Evolutionary conservation across 2,329 filamentous ascomycete species (phyloP), one percentile per base, ranked within the genome.

Genomic region (Knoxdaviesia capensis): DNA sequence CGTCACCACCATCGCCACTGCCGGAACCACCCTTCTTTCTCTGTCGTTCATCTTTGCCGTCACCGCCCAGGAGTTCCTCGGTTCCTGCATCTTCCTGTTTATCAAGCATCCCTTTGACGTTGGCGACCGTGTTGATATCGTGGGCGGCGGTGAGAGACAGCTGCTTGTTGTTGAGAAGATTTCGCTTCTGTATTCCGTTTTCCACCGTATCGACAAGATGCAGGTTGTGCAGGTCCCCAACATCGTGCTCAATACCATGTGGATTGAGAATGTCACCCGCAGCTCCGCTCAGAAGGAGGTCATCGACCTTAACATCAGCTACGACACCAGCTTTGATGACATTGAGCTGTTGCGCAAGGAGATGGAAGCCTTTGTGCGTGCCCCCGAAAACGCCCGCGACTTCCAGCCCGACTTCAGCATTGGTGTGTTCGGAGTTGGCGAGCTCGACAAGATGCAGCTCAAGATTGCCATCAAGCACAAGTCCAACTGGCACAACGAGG

Each of bases 51-150:
- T 94, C 51, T 96, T 98, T 58, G 79, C 87, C 29, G 80, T 80
- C 43, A 94, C 87, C 1, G 79, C 80, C 4, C 87, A 94, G 59
- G 90, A 98, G 59, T 81, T 98, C 48, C 73, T 98, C n/a, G 88
- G 88, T 53, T 94, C 87, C 34, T 96, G 88, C 64, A 94, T 98
- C 53, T 98, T 98, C 65, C 65, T 98, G 1, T 98, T 98, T 53
- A 85, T 96, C 65, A 98, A 98, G 66, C 90, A 98, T 57, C 88
- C 90, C 0, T 96, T 82, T 57, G 90, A 98, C 56, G 86, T 96
- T 28, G 87, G 88, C 46, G 90, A 98, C 57, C 79, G 90, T 30
- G 83, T 96, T 37, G 86, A 94, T 52, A 80, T 96, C 48, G 63
- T 57, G 41, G 67, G 66, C 10, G 56, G 60, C 6, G 40, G 31